Evolutionary conservation across 495 filamentous ascomycete species (phyloP), one percentile per base, ranked within the genome.

Genomic region (Podospora anserina): DNA sequence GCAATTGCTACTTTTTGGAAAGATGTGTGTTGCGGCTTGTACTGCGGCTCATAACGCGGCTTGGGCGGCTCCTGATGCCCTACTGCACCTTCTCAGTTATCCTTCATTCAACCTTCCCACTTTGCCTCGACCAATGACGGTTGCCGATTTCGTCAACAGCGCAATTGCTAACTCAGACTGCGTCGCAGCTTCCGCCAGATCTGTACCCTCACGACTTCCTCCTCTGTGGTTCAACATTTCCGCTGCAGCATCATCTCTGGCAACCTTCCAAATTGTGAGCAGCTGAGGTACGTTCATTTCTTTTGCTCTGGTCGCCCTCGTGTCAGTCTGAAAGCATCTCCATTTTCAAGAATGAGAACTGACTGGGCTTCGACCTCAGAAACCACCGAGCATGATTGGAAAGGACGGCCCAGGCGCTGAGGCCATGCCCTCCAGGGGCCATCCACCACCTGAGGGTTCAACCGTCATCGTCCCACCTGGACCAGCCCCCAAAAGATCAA

Each of bases 331-430:
- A 16, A 13, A 49, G 7, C 13, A 13, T 49, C 39, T 49, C 39
- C 39, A 49, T 49, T 16, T 49, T 49, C 39, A 49, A 49, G 39
- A 49, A 49, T 49, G 39, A 49, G 39, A 49, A 49, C 39, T 49
- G 39, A 49, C 2, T 49, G 39, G 39, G 39, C 39, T 49, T 49
- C 39, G 5, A 9, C 39, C 39, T 49, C 39, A 49, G 39, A 49
- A 49, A 49, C 15, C 7, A 49, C 39, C 55, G 19, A 44, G 18
- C 6, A 74, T 71, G 69, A 39, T 64, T 1, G 57, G 66, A 53
- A 71, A 68, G 34, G 61, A 55, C 67, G 63, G 68, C 53, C 7
- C 20, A 16, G 64, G 55, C 13, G 27, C 20, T 1, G 39, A 64
- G 4, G 49, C 27, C 9, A 11, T 49, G 39, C 7, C 39, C 39